Base-by-base conservation (phyloP, 2,329 filamentous ascomycete genomes). In the Penicillium oxalicum region DNA sequence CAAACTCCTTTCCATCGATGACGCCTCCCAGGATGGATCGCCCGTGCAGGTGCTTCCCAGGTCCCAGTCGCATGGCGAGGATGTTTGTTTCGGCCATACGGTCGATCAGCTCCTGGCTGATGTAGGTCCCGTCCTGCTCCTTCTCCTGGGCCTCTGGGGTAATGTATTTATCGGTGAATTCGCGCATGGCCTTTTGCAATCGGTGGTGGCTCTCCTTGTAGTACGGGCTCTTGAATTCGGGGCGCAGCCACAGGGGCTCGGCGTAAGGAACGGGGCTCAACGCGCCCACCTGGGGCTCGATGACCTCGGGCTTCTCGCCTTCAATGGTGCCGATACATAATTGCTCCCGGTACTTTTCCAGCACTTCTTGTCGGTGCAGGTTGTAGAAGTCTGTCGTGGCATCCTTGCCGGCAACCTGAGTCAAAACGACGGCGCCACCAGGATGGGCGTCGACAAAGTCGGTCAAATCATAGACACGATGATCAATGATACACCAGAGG, bases 331-430 rank as follows among this genome's bases (percentile, higher is more conserved):
- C 89, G 59, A 95, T 79, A 69, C 81, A 85, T 13, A 95, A 78
- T 60, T 80, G 76, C 40, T 77, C 72, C n/a, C 61, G 59, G 75
- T 94, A 94, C 68, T 90, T 90, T 52, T 83, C 74, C 9, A 95
- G 78, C n/a, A 94, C 87, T 70, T 95, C 89, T 59, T 95, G 88
- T 26, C 89, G 78, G 73, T 95, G 90, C 45, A 95, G 82, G 74
- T 94, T 94, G 80, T 94, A 95, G 71, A 94, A 95, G 48, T 85
- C 86, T 33, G 78, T 74, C 2, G 89, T 95, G 44, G 88, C 88
- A 64, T 95, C 89, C 57, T 82, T 79, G 53, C 89, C 89, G 28
- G 87, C 89, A 41, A 91, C 81, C 70, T 95, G 88, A 46, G 80
- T 78, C 34, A 94, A 80, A 25, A 94, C 88, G 38, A 86, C 83